phyloP scores from a whole-genome alignment of 768 basidiomycete species.

The Gymnopilus junonius region DNA sequence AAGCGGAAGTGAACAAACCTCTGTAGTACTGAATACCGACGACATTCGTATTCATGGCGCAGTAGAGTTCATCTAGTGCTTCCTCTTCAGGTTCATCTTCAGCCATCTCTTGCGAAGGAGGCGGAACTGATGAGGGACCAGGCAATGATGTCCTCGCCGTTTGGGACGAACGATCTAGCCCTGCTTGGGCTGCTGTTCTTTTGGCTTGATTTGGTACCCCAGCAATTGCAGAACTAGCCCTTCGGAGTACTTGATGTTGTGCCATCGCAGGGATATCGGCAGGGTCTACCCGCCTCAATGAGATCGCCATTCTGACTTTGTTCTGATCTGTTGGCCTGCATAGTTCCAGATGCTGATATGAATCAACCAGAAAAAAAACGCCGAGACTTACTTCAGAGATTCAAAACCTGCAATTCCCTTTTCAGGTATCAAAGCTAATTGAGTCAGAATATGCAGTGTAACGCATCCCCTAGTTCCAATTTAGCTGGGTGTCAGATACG shows the following conservation, averaged over 20 bases:
- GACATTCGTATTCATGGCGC: slow-evolving; percentile 58
- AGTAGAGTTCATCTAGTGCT: slow-evolving; percentile 68
- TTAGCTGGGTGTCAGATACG: neutral
- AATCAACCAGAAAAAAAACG: neutral
- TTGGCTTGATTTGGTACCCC: slow-evolving; percentile 43
- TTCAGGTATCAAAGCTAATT: slow-evolving; percentile 48
- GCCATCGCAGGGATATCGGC: slow-evolving; percentile 58
- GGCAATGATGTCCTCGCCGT: neutral
- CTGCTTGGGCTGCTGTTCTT: slow-evolving; percentile 41
- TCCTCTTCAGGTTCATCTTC: slow-evolving; percentile 49
- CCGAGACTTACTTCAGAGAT: slow-evolving; percentile 48
- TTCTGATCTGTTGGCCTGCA: slow-evolving; percentile 61
- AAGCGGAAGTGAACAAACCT: slow-evolving; percentile 40
- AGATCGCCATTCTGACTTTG: slow-evolving; percentile 64
- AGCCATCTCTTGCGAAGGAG: slow-evolving; percentile 42
- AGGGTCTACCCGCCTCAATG: slow-evolving; percentile 56
- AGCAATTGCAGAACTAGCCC: slow-evolving; percentile 12
- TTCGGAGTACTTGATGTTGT: slow-evolving; percentile 13
- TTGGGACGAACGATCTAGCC: slow-evolving; percentile 13
- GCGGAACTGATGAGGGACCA: slow-evolving; percentile 11
- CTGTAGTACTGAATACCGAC: slow-evolving; percentile 88
- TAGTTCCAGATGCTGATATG: neutral
- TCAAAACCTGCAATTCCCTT: slow-evolving; percentile 54
- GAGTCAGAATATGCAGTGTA: slow-evolving; percentile 55
- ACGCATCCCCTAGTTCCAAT: slow-evolving; percentile 66